phyloP scores from a whole-genome alignment of 352 stramenopile species.

The Phytophthora brassicae region DNA sequence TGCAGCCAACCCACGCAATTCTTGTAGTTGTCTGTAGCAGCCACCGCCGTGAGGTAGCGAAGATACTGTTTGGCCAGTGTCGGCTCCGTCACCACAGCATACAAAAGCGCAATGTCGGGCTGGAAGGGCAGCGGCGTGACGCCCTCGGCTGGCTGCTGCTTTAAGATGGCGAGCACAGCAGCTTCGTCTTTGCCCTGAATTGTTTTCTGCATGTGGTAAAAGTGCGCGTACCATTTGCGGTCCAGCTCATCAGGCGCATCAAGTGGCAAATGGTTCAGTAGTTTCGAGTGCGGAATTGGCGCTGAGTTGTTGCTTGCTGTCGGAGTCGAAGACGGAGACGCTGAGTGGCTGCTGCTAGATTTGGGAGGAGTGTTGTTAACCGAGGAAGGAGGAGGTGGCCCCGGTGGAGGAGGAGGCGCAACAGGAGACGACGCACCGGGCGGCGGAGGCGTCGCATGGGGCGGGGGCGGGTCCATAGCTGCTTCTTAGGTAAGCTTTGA shows the following conservation, averaged over 20 bases:
- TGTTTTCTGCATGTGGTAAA: conserved; percentile 84
- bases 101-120: conserved; percentile 76
- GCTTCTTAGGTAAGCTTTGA: background rate
- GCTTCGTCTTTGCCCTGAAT: conserved; percentile 75
- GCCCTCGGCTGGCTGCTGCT: conserved; percentile 47
- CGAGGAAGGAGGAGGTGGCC: conserved; percentile 34
- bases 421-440: background rate
- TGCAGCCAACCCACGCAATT: conserved; percentile 77
- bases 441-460: background rate
- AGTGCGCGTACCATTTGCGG: conserved; percentile 86
- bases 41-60: conserved; percentile 66
- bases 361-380: conserved; percentile 3
- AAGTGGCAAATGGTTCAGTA: conserved; percentile 73
- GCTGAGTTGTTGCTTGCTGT: conserved; percentile 24
- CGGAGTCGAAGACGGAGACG: conserved; percentile 32
- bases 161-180: conserved; percentile 53
- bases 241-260: conserved; percentile 78
- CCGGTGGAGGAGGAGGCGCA: conserved; percentile 43
- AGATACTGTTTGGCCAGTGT: conserved; percentile 75
- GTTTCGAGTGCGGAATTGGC: conserved; percentile 61
- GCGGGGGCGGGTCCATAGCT: conserved; percentile 14
- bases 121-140: conserved; percentile 60
- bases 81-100: conserved; percentile 75
- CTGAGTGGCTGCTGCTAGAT: conserved; percentile 6
- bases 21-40: conserved; percentile 65